phyloP scores from a whole-genome alignment of 2,329 filamentous ascomycete species.

The Pseudogymnoascus sp. region DNA sequence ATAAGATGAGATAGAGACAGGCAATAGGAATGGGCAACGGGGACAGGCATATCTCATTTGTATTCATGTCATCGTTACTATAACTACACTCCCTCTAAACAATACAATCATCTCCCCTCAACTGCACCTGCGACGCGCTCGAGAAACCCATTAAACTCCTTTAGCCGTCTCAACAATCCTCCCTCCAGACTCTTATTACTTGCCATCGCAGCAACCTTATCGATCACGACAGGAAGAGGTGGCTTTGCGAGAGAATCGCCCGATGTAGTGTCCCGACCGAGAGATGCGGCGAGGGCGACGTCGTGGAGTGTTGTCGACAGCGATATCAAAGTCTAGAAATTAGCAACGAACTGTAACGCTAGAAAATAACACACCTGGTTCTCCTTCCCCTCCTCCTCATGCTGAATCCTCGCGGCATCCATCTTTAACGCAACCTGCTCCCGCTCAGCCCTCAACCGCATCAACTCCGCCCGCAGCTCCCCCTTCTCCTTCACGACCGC shows the following conservation, averaged over 20 bases:
- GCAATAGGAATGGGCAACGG: no score
- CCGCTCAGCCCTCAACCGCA: constrained; percentile 51
- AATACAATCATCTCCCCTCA: constrained; percentile 31
- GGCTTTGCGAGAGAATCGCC: neutral
- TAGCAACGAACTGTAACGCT: neutral
- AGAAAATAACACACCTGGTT: constrained; percentile 39
- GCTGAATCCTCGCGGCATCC: constrained; percentile 55
- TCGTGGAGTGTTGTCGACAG: constrained; percentile 45
- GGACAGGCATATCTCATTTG: no score
- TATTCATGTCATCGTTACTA: no score
- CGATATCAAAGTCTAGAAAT: neutral
- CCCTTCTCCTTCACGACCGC: constrained; percentile 52
- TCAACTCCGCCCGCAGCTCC: constrained; percentile 51
- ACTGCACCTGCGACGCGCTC: constrained; percentile 53
- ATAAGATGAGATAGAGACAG: no score
- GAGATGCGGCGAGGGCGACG: constrained; percentile 49
- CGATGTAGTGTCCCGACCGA: neutral
- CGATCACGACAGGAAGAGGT: neutral
- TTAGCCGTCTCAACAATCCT: constrained; percentile 50
- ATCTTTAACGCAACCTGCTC: constrained; percentile 57
- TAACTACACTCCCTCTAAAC: no score
- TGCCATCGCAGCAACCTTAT: constrained; percentile 48
- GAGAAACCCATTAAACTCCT: constrained; percentile 57
- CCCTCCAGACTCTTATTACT: constrained; percentile 44
- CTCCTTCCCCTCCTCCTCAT: constrained; percentile 48